These are phyloP conservation scores for Glomus cerebriforme DNA, from an alignment of 192 early-diverging fungal species.

Conservation along the genomic window DNA sequence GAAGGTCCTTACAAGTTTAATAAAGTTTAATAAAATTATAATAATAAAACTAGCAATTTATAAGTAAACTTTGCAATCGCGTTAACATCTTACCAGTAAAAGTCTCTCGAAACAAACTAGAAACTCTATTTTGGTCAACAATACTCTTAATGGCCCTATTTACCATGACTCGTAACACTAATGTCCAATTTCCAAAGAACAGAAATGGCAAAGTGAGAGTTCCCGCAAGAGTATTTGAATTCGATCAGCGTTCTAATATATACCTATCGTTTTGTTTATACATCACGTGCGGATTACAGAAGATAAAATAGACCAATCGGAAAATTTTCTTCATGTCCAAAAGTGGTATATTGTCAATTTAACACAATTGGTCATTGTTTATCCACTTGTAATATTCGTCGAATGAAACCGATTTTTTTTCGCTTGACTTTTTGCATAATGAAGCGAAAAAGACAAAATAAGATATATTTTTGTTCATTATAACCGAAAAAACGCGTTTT, in stretches of 20 bases:
- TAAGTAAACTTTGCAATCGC: not conserved
- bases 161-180: not conserved
- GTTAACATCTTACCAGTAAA: constrained; percentile 20
- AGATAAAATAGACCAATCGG: not conserved
- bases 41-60: not conserved
- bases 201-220: not conserved
- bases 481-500: too few species aligned
- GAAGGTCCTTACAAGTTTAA: constrained; percentile 15
- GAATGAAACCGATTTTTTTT: too few species aligned
- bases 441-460: too few species aligned
- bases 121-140: constrained; percentile 9
- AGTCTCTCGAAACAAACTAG: constrained; percentile 15
- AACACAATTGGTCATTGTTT: not conserved
- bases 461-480: too few species aligned
- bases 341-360: not conserved
- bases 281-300: not conserved
- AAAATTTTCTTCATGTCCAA: not conserved
- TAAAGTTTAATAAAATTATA: not conserved
- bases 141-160: constrained; percentile 13
- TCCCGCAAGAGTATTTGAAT: not conserved
- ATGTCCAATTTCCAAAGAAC: not conserved
- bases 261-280: not conserved
- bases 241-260: not conserved
- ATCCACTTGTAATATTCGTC: not conserved
- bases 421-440: too few species aligned